Evolutionary conservation across 2,329 filamentous ascomycete genomes (phyloP).

Genomic region (Karstenula rhodostoma): DNA sequence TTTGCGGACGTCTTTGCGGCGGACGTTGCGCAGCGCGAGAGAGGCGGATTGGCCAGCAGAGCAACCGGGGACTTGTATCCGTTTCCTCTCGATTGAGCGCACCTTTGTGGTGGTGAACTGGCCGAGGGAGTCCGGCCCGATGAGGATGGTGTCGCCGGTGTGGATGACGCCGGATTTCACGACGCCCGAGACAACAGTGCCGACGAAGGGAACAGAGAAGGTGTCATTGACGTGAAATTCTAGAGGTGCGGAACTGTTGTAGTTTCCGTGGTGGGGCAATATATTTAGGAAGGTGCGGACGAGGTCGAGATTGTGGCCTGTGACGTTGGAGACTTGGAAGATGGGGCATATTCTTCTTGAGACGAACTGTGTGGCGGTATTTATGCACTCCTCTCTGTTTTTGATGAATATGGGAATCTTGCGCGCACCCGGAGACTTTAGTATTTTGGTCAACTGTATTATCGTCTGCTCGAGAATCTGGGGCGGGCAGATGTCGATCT

Average conservation of each 20-base stretch:
- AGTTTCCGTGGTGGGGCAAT: slow-evolving; percentile 90
- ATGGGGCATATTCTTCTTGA: slow-evolving; percentile 95
- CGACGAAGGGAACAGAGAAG: slow-evolving; percentile 96
- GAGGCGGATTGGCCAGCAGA: slow-evolving; percentile 92
- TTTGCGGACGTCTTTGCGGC: slow-evolving; percentile 92
- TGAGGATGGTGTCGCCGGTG: slow-evolving; percentile 84
- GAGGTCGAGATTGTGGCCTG: slow-evolving; percentile 86
- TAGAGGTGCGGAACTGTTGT: slow-evolving; percentile 83
- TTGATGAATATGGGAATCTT: slow-evolving; percentile 98
- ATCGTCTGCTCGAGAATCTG: slow-evolving; percentile 95
- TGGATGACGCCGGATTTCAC: slow-evolving; percentile 86
- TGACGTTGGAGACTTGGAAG: slow-evolving; percentile 98
- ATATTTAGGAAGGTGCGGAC: slow-evolving; percentile 95
- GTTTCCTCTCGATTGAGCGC: slow-evolving; percentile 92
- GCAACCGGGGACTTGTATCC: slow-evolving; percentile 85
- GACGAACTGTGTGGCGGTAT: slow-evolving; percentile 95
- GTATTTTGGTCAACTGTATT: slow-evolving; percentile 86
- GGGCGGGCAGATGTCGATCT: slow-evolving; percentile 97
- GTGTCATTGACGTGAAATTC: slow-evolving; percentile 98
- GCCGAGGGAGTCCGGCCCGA: slow-evolving; percentile 89
- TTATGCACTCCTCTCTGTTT: slow-evolving; percentile 87
- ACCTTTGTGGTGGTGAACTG: slow-evolving; percentile 89
- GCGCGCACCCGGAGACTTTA: slow-evolving; percentile 90
- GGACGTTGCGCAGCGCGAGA: slow-evolving; percentile 86
- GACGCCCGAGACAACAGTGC: slow-evolving; percentile 94